Evolutionary conservation across 768 basidiomycete genomes (phyloP).

Genomic region (Kwoniella shandongensis): DNA sequence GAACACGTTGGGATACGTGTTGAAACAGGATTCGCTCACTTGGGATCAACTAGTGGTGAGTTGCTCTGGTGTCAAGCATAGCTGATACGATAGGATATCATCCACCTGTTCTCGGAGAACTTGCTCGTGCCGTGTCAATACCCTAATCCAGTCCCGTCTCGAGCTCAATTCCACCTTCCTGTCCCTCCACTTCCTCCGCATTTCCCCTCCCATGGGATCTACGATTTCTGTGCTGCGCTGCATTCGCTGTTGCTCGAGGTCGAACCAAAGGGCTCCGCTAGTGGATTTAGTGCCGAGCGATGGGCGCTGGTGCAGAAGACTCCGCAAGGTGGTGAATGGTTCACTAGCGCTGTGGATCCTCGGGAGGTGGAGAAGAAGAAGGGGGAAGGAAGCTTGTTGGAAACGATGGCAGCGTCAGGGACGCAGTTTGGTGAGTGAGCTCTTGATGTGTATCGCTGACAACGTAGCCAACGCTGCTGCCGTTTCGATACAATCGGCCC

Average conservation of each 20-base stretch:
- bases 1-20: constrained; percentile 39
- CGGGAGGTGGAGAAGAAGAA: constrained; percentile 21
- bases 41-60: constrained; percentile 46
- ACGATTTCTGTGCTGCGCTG: constrained; percentile 40
- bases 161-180: constrained; percentile 32
- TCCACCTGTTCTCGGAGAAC: constrained; percentile 39
- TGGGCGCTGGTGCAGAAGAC: constrained; percentile 43
- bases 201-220: constrained; percentile 39
- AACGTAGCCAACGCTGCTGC: constrained; percentile 33
- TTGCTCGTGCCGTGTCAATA: constrained; percentile 40
- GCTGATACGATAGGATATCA: constrained; percentile 30
- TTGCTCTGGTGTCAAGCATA: background rate
- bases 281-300: constrained; percentile 14
- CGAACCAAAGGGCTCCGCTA: constrained; percentile 17
- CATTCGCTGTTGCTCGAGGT: constrained; percentile 30
- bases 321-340: constrained; percentile 41
- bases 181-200: constrained; percentile 41
- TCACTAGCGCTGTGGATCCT: constrained; percentile 32
- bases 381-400: constrained; percentile 16
- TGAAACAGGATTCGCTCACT: constrained; percentile 31
- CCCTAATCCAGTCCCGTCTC: constrained; percentile 40
- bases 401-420: constrained; percentile 28
- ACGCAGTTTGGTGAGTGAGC: constrained; percentile 34
- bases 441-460: constrained; percentile 4
- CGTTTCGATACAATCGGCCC: constrained; percentile 30